Evolutionary conservation across 768 basidiomycete species (phyloP).

Genomic region (Pisolithus marmoratus): DNA sequence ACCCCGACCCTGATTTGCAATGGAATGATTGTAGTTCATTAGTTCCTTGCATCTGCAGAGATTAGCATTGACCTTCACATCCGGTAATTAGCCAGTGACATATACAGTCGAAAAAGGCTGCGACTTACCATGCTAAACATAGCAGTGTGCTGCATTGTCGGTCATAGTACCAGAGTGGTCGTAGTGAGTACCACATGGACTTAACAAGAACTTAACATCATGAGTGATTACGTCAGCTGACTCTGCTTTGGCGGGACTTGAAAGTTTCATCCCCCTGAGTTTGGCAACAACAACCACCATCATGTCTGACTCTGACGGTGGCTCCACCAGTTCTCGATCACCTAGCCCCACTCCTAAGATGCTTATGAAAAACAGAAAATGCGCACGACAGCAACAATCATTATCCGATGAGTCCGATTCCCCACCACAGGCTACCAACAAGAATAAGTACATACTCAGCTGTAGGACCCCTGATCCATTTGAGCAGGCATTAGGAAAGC

Average conservation of each 20-base stretch:
- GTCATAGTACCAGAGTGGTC: no score
- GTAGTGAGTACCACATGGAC: neutral
- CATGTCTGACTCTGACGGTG: neutral
- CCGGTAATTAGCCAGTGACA: neutral
- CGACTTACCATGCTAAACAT: neutral
- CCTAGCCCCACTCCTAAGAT: neutral
- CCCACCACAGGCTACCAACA: neutral
- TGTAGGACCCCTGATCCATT: neutral
- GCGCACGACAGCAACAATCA: neutral
- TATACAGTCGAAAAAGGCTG: neutral
- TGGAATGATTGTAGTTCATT: neutral
- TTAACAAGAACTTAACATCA: neutral
- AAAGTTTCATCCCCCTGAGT: neutral
- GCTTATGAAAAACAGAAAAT: neutral
- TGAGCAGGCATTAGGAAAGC: neutral
- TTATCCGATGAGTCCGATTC: neutral
- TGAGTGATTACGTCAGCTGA: neutral
- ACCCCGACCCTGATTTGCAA: neutral
- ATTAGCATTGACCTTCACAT: neutral
- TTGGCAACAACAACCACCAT: neutral
- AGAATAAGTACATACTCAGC: neutral
- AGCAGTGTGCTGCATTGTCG: neutral
- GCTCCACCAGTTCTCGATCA: neutral
- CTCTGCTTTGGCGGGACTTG: neutral
- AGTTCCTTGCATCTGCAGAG: neutral